Evolutionary conservation across 1,284 basidiomycete genomes (phyloP).

Genomic region (Leucoagaricus sp.): DNA sequence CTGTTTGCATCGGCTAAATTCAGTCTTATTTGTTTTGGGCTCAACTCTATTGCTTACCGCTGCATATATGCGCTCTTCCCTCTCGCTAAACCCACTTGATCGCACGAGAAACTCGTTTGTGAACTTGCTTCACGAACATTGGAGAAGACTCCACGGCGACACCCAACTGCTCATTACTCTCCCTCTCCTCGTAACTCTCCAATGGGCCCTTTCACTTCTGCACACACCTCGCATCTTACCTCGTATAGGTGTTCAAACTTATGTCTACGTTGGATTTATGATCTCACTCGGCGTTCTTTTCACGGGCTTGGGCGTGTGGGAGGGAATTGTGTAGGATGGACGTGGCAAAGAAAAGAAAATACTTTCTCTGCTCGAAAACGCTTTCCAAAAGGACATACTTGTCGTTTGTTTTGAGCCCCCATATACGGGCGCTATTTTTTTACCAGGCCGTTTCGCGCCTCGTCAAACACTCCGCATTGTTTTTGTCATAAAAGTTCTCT

Average conservation of each 20-base stretch:
- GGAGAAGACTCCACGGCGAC: conserved; percentile 16
- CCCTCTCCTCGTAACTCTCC: conserved; percentile 48
- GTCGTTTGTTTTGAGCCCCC: background rate
- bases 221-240: conserved; percentile 66
- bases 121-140: background rate
- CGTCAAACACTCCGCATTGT: background rate
- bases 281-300: conserved; percentile 67
- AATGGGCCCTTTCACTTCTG: conserved; percentile 53
- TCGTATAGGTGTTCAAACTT: conserved; percentile 66
- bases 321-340: conserved; percentile 32
- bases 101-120: conserved; percentile 8
- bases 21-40: conserved; percentile 67
- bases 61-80: conserved; percentile 53
- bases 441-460: background rate
- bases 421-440: background rate
- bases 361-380: background rate
- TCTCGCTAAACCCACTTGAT: conserved; percentile 23
- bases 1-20: conserved; percentile 71
- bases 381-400: too few species aligned
- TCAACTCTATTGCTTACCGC: conserved; percentile 63
- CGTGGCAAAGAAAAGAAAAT: background rate
- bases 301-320: conserved; percentile 67
- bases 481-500: too few species aligned
- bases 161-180: conserved; percentile 46
- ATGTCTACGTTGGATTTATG: conserved; percentile 65